Evolutionary conservation across 352 stramenopile genomes (phyloP).

Genomic region (Globisporangium solare): DNA sequence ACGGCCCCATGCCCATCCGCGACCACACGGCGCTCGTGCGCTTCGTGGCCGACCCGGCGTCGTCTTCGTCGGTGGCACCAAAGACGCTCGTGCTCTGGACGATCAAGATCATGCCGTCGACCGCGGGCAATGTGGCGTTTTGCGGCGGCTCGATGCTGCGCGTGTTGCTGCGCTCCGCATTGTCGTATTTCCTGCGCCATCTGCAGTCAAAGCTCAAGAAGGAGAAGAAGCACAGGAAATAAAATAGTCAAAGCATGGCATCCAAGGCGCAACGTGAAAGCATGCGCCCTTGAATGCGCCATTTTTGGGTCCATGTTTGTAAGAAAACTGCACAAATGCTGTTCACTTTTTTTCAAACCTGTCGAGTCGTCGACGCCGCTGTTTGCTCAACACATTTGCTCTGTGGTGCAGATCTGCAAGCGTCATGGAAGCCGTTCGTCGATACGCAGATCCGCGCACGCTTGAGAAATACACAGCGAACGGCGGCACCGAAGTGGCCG

Average conservation of each 20-base stretch:
- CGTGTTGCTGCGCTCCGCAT: conserved; percentile 26
- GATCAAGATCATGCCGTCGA: conserved; percentile 38
- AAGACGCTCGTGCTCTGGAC: conserved; percentile 45
- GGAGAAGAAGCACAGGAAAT: background rate
- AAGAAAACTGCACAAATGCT: conserved; percentile 31
- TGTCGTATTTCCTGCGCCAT: conserved; percentile 24
- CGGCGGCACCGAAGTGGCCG: conserved; percentile 45
- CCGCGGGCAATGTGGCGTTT: conserved; percentile 37
- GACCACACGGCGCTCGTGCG: conserved; percentile 51
- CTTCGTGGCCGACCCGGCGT: conserved; percentile 41
- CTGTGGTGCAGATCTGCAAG: background rate
- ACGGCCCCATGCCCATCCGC: conserved; percentile 33
- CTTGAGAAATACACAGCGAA: conserved; percentile 41
- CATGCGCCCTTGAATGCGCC: too few relatives aligned
- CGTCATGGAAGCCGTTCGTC: conserved; percentile 9
- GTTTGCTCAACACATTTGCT: background rate
- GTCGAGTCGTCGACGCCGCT: too few relatives aligned
- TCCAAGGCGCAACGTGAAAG: background rate
- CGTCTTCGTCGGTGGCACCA: background rate
- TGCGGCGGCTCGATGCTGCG: conserved; percentile 35
- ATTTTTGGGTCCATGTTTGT: too few relatives aligned
- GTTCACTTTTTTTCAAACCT: background rate
- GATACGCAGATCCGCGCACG: conserved; percentile 36
- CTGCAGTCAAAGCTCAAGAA: conserved; percentile 17
- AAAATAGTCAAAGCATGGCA: background rate